These are phyloP conservation scores for Debaryomyces subglobosus DNA, from an alignment of 1,139 yeast species.

Conservation along the genomic window DNA sequence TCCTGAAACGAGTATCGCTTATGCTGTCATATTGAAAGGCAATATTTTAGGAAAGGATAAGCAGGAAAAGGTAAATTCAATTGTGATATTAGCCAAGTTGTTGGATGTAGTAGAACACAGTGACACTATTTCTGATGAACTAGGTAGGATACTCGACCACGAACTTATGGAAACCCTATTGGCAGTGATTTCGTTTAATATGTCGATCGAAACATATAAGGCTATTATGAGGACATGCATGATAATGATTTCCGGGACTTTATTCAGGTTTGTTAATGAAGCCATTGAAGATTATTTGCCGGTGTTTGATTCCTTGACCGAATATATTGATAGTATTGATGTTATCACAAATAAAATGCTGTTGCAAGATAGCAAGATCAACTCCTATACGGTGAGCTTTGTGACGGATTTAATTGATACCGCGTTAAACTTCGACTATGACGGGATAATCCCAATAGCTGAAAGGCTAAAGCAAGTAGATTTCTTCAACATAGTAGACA, in stretches of 20 bases:
- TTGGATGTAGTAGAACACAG: constrained; percentile 47
- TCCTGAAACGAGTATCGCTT: constrained; percentile 36
- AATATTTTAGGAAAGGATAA: constrained; percentile 52
- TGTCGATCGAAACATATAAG: constrained; percentile 54
- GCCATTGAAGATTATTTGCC: constrained; percentile 41
- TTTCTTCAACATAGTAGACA: constrained; percentile 47
- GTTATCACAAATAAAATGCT: constrained; percentile 44
- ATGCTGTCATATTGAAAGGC: constrained; percentile 38
- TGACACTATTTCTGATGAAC: constrained; percentile 44
- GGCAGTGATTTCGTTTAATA: constrained; percentile 45
- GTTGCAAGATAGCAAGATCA: constrained; percentile 46
- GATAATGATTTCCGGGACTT: constrained; percentile 47
- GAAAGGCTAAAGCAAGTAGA: constrained; percentile 50
- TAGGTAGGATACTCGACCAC: constrained; percentile 43
- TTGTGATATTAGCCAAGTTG: constrained; percentile 56
- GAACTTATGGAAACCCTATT: constrained; percentile 46
- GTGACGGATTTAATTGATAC: constrained; percentile 49
- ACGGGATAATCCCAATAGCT: constrained; percentile 45
- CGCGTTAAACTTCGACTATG: constrained; percentile 42
- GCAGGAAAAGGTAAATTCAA: constrained; percentile 55
- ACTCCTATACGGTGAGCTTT: constrained; percentile 48
- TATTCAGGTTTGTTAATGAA: constrained; percentile 40
- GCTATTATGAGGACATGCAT: constrained; percentile 51
- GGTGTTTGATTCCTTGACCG: constrained; percentile 45
- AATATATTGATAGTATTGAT: constrained; percentile 46